Conservation (phyloP, 345 rosid genomes). For the Pugionium cornutum region DNA sequence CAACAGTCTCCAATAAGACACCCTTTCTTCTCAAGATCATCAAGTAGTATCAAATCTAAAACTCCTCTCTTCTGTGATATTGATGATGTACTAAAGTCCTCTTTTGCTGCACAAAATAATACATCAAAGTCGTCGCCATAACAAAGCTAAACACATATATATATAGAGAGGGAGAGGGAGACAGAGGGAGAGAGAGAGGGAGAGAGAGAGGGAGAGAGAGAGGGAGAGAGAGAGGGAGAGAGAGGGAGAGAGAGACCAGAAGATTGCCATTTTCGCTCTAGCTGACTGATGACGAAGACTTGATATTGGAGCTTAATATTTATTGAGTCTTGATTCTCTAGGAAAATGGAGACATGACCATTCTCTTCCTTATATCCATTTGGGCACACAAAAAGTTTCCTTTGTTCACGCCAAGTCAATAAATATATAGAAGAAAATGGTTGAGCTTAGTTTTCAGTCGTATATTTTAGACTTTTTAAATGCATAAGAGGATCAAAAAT, state of each 20-base stretch:
- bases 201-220: too few species aligned
- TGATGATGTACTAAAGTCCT: neutral
- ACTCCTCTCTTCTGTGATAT: neutral
- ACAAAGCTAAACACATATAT: too few species aligned
- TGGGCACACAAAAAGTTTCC: conserved; percentile 25
- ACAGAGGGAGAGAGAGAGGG: too few species aligned
- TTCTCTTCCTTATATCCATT: neutral
- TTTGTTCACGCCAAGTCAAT: neutral
- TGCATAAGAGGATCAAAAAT: too few species aligned
- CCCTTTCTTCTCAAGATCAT: conserved; percentile 21
- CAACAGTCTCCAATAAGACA: conserved; percentile 30
- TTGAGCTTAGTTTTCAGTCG: too few species aligned
- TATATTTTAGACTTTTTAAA: too few species aligned
- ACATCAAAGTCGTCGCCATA: neutral
- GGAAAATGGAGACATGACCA: conserved; percentile 18
- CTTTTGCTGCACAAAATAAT: neutral
- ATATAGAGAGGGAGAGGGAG: too few species aligned
- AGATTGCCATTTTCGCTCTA: neutral
- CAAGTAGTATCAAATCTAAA: neutral
- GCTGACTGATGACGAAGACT: conserved; percentile 23
- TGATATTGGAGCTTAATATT: neutral
- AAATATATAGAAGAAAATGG: too few species aligned
- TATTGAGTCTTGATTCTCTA: conserved; percentile 8
- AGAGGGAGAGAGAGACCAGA: conserved; percentile 22
- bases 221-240: too few species aligned